Conservation (phyloP, 2,329 filamentous ascomycete species). For the Claviceps sp. region DNA sequence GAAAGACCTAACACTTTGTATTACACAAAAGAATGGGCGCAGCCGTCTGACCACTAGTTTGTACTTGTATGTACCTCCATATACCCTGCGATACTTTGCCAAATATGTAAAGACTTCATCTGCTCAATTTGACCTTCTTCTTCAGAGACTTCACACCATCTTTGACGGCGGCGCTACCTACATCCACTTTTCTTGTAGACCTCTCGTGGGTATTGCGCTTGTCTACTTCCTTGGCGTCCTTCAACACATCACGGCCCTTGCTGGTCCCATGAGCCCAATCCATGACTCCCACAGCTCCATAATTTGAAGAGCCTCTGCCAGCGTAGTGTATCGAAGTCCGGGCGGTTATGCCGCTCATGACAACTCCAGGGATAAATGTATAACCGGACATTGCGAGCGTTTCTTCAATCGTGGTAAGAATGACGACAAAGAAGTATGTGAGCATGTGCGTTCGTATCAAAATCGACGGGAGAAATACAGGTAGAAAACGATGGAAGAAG, state of each 20-base stretch:
- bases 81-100: too few species aligned
- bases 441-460: constrained; percentile 56
- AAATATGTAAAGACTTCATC: constrained; percentile 10
- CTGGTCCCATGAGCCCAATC: constrained; percentile 49
- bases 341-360: constrained; percentile 36
- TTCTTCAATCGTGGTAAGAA: constrained; percentile 51
- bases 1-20: too few species aligned
- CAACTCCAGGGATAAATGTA: constrained; percentile 38
- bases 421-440: constrained; percentile 54
- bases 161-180: constrained; percentile 18
- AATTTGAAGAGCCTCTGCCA: constrained; percentile 43
- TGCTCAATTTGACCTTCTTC: constrained; percentile 14
- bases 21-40: too few species aligned
- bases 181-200: constrained; percentile 19
- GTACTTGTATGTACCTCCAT: too few species aligned
- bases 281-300: constrained; percentile 45
- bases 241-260: constrained; percentile 35
- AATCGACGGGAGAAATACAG: constrained; percentile 51
- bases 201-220: constrained; percentile 38
- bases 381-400: constrained; percentile 57
- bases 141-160: constrained; percentile 18
- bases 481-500: constrained; percentile 48
- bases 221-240: constrained; percentile 42
- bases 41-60: too few species aligned
- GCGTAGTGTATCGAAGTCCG: constrained; percentile 31